Conservation (phyloP, 1,139 yeast genomes). For the Suhomyces taliae region DNA sequence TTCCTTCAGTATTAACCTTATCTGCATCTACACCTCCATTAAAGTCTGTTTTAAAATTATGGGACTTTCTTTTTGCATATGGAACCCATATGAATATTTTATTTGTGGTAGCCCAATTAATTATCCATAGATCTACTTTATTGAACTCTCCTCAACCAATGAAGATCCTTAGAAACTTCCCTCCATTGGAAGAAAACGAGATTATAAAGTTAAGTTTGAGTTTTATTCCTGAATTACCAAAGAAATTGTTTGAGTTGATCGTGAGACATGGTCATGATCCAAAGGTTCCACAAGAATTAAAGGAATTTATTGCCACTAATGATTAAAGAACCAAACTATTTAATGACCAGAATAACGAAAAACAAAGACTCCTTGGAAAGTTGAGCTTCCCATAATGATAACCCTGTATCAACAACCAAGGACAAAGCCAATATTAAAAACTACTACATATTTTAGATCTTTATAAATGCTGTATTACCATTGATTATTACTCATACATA, state of each 20-base stretch:
- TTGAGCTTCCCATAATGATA: too few relatives aligned
- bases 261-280: slow-evolving; percentile 72
- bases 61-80: slow-evolving; percentile 92
- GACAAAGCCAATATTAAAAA: too few relatives aligned
- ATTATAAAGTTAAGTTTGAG: slow-evolving; percentile 79
- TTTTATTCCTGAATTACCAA: slow-evolving; percentile 76
- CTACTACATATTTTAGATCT: too few relatives aligned
- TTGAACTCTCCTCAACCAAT: slow-evolving; percentile 67
- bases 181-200: slow-evolving; percentile 69
- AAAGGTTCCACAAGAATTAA: slow-evolving; percentile 41
- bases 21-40: slow-evolving; percentile 92
- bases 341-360: too few relatives aligned
- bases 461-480: too few relatives aligned
- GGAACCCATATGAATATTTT: slow-evolving; percentile 87
- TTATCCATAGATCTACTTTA: slow-evolving; percentile 62
- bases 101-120: slow-evolving; percentile 81
- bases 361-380: too few relatives aligned
- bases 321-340: background rate
- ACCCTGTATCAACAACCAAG: too few relatives aligned
- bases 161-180: slow-evolving; percentile 71
- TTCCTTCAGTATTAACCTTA: slow-evolving; percentile 82
- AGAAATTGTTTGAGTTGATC: slow-evolving; percentile 62
- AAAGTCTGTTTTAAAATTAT: slow-evolving; percentile 67
- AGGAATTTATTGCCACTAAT: slow-evolving; percentile 17
- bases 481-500: too few relatives aligned